phyloP scores from a whole-genome alignment of 441 rosid genomes.

The Syzygium malaccense region DNA sequence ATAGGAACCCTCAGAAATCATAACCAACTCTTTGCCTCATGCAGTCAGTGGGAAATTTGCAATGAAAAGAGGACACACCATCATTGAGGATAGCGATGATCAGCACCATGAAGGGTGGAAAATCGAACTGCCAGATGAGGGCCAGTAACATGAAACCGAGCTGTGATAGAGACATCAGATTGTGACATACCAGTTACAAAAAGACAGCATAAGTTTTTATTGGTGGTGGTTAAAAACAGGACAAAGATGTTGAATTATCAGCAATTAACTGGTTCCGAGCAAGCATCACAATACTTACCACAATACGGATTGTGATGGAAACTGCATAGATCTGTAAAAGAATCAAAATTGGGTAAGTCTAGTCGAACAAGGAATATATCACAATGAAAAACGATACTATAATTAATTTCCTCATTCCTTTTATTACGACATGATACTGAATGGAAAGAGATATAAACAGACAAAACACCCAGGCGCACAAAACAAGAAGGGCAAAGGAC shows the following conservation, averaged over 20 bases:
- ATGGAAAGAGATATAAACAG: not conserved
- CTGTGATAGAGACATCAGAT: constrained; percentile 11
- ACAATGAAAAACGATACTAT: not conserved
- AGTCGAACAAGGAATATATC: not conserved
- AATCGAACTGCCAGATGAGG: constrained; percentile 45
- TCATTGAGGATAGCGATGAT: constrained; percentile 45
- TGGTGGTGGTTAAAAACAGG: not conserved
- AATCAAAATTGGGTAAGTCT: not conserved
- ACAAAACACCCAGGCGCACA: not conserved
- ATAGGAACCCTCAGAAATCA: not conserved
- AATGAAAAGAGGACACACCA: constrained; percentile 18
- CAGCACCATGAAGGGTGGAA: constrained; percentile 56
- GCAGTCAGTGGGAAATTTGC: not conserved
- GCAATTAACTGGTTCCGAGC: not conserved
- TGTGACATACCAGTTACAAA: not conserved
- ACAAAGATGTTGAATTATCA: not conserved
- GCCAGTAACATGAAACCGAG: constrained; percentile 45
- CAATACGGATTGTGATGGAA: constrained; percentile 44
- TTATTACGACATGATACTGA: not conserved
- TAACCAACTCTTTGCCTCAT: not conserved
- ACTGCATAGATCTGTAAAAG: constrained; percentile 48
- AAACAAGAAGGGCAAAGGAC: not conserved
- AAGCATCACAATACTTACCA: constrained; percentile 20
- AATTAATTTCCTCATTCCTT: not conserved
- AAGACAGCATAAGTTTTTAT: not conserved